Conservation (phyloP, 768 basidiomycete species). For the Auriscalpium vulgare region DNA sequence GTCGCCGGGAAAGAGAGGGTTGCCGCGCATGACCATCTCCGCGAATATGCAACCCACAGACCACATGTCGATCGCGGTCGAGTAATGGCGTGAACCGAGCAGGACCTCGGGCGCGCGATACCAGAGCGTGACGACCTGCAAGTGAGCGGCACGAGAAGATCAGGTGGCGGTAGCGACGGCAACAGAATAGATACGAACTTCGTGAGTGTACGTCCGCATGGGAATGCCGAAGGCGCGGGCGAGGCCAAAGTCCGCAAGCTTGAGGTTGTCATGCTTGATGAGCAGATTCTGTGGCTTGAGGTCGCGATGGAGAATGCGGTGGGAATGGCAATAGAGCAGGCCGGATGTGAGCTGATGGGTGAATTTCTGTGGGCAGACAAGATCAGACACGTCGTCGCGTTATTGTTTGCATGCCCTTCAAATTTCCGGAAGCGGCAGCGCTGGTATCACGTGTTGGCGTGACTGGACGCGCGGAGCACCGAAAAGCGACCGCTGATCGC, state of each 20-base stretch:
- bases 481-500: background rate
- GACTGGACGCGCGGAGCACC: background rate
- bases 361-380: conserved; percentile 67
- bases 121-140: conserved; percentile 96
- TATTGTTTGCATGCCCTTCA: background rate
- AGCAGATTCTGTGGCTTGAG: conserved; percentile 50
- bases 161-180: background rate
- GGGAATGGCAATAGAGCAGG: conserved; percentile 57
- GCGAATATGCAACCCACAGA: conserved; percentile 99
- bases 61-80: conserved; percentile 99
- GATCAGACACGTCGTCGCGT: background rate
- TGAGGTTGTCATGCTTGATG: conserved; percentile 43
- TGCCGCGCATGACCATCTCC: conserved; percentile 92
- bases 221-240: conserved; percentile 86
- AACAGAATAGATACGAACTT: conserved; percentile 44
- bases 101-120: conserved; percentile 98
- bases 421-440: background rate
- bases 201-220: conserved; percentile 98
- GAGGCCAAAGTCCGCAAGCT: conserved; percentile 51
- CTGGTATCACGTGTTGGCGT: conserved; percentile 7
- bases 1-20: conserved; percentile 94
- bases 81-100: conserved; percentile 91
- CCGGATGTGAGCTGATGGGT: conserved; percentile 89
- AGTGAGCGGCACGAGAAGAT: background rate
- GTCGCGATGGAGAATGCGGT: conserved; percentile 50